Evolutionary conservation across 371 early-diverging fungal species (phyloP), one percentile per base, ranked within the genome.

Genomic region (Mucor velutinosus): DNA sequence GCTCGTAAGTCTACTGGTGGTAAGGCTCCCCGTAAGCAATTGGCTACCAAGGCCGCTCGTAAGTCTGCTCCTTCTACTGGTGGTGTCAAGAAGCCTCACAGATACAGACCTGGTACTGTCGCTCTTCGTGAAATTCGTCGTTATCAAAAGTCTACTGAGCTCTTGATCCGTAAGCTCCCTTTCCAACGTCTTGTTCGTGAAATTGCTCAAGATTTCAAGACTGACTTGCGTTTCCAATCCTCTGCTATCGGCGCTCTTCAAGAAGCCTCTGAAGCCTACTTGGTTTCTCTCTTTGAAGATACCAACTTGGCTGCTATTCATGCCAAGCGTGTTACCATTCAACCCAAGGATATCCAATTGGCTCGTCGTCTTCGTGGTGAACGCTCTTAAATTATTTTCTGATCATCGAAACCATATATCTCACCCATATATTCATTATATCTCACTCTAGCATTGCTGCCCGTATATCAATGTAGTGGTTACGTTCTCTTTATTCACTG

Each of bases 1-100:
- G 99, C 99, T 77, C 95, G 98, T 84, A 99, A 99, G 86, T 96
- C 97, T 63, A 97, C 98, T 73, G 99, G 99, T 80, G 99, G 99
- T 79, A 99, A 99, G 86, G 95, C 95, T 45, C 99, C 99, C 67
- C 90, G 96, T 82, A 98, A 98, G 88, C 97, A 97, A 84, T 86
- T 99, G 65, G 97, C 97, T 75, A 96, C 97, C 79, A 98, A 99
- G 91, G 96, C 98, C 49, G 84, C 84, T 25, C 85, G 85, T 74
- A 83, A 83, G 77, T 79, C 80, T 64, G 84, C 84, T 21, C 84
- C 84, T 63, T 76, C 80, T 29, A 79, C 81, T 51, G 84, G 84
- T 76, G 84, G 84, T 70, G 84, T 87, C 77, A 92, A 92, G 88
- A 92, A 92, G 87, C 93, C 93, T 63, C 94, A 93, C 81, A 88